Conservation (phyloP, 352 stramenopile species). For the Phytophthora sansomeana region DNA sequence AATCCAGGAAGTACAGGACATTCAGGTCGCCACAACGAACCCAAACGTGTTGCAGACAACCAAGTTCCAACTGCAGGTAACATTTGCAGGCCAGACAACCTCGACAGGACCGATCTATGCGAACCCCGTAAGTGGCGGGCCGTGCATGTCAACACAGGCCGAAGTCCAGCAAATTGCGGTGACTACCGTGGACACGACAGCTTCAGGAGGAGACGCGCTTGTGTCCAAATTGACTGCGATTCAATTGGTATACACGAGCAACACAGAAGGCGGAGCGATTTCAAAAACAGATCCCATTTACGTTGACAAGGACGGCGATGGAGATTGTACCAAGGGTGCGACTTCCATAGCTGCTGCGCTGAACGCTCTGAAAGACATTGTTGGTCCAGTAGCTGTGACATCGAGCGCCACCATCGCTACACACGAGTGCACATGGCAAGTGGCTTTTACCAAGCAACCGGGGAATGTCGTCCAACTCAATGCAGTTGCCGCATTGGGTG, state of each 20-base stretch:
- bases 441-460: slow-evolving; percentile 91
- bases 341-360: slow-evolving; percentile 60
- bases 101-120: slow-evolving; percentile 89
- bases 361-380: slow-evolving; percentile 46
- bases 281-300: slow-evolving; percentile 82
- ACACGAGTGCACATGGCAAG: slow-evolving; percentile 85
- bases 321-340: slow-evolving; percentile 84
- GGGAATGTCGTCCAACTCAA: slow-evolving; percentile 86
- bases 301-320: slow-evolving; percentile 73
- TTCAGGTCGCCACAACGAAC: slow-evolving; percentile 62
- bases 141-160: slow-evolving; percentile 64
- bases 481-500: slow-evolving; percentile 61
- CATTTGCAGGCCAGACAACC: slow-evolving; percentile 50
- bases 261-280: slow-evolving; percentile 51
- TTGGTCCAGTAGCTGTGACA: slow-evolving; percentile 59
- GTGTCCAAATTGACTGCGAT: slow-evolving; percentile 90
- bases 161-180: slow-evolving; percentile 94
- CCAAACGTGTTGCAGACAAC: slow-evolving; percentile 43
- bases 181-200: slow-evolving; percentile 92
- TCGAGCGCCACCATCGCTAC: slow-evolving; percentile 55
- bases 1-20: slow-evolving; percentile 70
- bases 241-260: slow-evolving; percentile 89
- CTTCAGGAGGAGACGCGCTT: slow-evolving; percentile 85
- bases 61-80: slow-evolving; percentile 56
- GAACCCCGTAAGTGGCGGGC: slow-evolving; percentile 66